Base-by-base conservation (phyloP, 345 rosid species). In the Heritiera littoralis region DNA sequence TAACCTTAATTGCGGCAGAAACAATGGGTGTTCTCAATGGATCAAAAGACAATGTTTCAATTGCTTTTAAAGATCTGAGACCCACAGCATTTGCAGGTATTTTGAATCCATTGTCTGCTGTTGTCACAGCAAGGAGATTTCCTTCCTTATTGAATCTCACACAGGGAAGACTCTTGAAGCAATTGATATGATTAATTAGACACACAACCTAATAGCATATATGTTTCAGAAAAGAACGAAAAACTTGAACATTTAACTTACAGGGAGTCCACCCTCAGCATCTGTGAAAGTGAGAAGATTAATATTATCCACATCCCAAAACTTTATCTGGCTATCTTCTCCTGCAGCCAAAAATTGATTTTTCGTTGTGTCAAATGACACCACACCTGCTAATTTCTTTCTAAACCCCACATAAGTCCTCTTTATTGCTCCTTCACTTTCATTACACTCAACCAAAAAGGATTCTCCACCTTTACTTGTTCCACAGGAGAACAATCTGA, bases 271-370 rank as follows among this genome's bases (percentile, higher is more conserved):
- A 48, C 74, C 74, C 74, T 70, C 58, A 7, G 74, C 74, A 70
- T 69, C 73, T 20, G 56, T 69, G 83, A 85, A 85, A 59, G 89
- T 82, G 48, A 93, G 85, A 72, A 88, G 82, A 87, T 72, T 87
- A 80, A 40, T 17, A 82, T 79, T 84, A 83, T 95, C 97, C 97
- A 95, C 92, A 82, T 95, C 94, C 98, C 98, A 95, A 78, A 93
- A 95, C 81, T 93, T 95, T 78, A 95, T 90, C 80, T 89, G 97
- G 82, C 84, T 78, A 65, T 95, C 97, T 83, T 95, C 95, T 73
- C 98, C 98, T 35, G 90, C 98, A 77, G 93, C 97, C 84, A 95
- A 86, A 83, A 95, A 92, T 81, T 86, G 98, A 80, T 91, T 95
- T 82, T 87, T 93, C 12, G 98, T 87, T 5, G 97, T 90, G 82